Evolutionary conservation across 2,329 filamentous ascomycete species (phyloP).

Genomic region (Ophiosphaerella herpotricha): DNA sequence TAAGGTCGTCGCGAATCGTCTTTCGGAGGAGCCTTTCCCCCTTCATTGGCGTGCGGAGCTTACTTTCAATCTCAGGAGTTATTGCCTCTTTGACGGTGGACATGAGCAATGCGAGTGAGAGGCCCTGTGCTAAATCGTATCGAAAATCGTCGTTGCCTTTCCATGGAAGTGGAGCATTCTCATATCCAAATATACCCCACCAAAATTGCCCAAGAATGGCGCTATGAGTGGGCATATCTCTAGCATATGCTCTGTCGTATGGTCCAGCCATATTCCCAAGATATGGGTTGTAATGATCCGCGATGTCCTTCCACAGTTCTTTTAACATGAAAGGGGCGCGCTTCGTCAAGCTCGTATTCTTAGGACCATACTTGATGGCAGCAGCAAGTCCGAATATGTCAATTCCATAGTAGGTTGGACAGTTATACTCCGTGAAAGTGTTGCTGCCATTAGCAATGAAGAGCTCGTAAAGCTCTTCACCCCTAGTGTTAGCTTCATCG

Average conservation of each 20-base stretch:
- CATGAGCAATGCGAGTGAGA: slow-evolving; percentile 46
- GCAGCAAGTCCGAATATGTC: slow-evolving; percentile 49
- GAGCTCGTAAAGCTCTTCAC: slow-evolving; percentile 21
- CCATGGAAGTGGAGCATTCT: slow-evolving; percentile 45
- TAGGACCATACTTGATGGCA: slow-evolving; percentile 46
- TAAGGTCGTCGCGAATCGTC: slow-evolving; percentile 36
- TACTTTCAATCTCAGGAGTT: slow-evolving; percentile 2
- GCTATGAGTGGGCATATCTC: slow-evolving; percentile 49
- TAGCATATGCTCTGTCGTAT: slow-evolving; percentile 47
- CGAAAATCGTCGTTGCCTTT: slow-evolving; percentile 49
- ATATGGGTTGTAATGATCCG: slow-evolving; percentile 45
- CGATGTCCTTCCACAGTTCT: slow-evolving; percentile 45
- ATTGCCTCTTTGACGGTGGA: slow-evolving; percentile 5
- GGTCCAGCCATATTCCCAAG: slow-evolving; percentile 44
- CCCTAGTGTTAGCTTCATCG: slow-evolving; percentile 46
- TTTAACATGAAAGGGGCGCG: slow-evolving; percentile 36
- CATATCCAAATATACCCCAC: slow-evolving; percentile 52
- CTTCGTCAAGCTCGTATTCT: slow-evolving; percentile 34
- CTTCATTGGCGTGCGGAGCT: neutral
- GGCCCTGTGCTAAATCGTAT: slow-evolving; percentile 50
- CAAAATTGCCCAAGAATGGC: slow-evolving; percentile 50
- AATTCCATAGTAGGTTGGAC: slow-evolving; percentile 50
- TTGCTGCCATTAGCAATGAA: slow-evolving; percentile 37
- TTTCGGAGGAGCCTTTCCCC: neutral
- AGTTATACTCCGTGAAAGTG: slow-evolving; percentile 48